Conservation (phyloP, 345 rosid genomes). For the Erodium maritimum region DNA sequence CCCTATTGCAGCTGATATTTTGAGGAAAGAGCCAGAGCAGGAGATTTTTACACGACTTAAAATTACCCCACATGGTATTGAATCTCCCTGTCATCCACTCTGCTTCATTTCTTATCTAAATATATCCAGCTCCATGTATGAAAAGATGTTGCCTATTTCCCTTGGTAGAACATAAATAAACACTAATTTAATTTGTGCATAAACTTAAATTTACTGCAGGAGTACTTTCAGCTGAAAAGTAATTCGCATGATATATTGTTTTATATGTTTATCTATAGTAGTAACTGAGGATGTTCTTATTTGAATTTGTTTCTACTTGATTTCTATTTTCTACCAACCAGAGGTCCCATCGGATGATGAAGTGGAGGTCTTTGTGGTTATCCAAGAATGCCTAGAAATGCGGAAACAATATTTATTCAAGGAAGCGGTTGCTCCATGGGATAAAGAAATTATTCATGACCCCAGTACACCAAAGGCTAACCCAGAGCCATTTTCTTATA, state of each 20-base stretch:
- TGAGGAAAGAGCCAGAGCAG: conserved; percentile 96
- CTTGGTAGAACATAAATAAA: no score
- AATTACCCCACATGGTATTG: conserved; percentile 57
- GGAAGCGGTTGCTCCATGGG: conserved; percentile 95
- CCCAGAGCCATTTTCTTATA: conserved; percentile 66
- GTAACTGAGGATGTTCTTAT: background rate
- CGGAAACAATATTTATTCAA: conserved; percentile 66
- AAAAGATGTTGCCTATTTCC: background rate
- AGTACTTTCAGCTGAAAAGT: no score
- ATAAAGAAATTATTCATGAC: conserved; percentile 81
- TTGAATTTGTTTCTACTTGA: background rate
- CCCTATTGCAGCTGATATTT: conserved; percentile 96
- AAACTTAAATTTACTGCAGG: background rate
- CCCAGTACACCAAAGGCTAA: conserved; percentile 98
- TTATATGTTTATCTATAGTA: no score
- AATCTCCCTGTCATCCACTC: background rate
- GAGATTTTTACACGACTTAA: conserved; percentile 83
- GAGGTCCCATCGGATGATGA: conserved; percentile 86
- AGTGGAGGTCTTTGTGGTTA: conserved; percentile 55
- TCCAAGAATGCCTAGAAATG: conserved; percentile 94
- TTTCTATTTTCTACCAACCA: no score
- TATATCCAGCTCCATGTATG: background rate
- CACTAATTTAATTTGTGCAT: no score
- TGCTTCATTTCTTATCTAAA: background rate
- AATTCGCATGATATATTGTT: background rate